Conservation (phyloP, 805 yeast species). For the Jamesozyma hellenica region DNA sequence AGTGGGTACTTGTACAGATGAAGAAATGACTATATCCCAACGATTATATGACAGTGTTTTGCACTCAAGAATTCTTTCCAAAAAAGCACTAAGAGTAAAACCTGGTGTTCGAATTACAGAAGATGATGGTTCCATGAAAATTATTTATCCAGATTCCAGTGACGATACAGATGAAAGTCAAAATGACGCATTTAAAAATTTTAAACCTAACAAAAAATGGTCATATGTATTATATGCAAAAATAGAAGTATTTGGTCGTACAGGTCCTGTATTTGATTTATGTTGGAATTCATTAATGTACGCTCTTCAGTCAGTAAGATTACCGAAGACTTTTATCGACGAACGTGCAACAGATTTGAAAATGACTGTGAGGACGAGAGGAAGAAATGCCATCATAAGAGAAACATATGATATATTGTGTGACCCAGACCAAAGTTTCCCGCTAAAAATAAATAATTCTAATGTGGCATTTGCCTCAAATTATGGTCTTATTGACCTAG, state of each 20-base stretch:
- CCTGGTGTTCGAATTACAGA: conserved; percentile 39
- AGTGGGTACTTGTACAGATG: conserved; percentile 72
- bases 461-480: conserved; percentile 38
- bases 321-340: conserved; percentile 63
- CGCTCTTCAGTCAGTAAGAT: conserved; percentile 47
- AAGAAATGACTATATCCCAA: conserved; percentile 71
- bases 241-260: conserved; percentile 65
- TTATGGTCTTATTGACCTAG: conserved; percentile 48
- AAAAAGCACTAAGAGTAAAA: conserved; percentile 37
- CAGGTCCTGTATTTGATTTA: conserved; percentile 73
- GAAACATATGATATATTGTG: conserved; percentile 47
- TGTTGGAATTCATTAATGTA: conserved; percentile 59
- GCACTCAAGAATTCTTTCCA: conserved; percentile 45
- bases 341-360: conserved; percentile 47
- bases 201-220: conserved; percentile 37
- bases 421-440: conserved; percentile 35
- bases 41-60: conserved; percentile 48
- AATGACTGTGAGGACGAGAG: conserved; percentile 43
- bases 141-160: conserved; percentile 39
- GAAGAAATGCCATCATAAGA: conserved; percentile 37
- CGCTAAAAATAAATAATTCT: conserved; percentile 32
- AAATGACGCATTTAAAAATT: conserved; percentile 11
- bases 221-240: conserved; percentile 58
- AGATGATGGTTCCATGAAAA: conserved; percentile 39
- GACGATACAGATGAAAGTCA: conserved; percentile 15